Percentiles rank a stretch among this genome's conserved stretches.
phyloP scores from a whole-genome alignment of 2,329 filamentous ascomycete genomes.

The Monilinia aucupariae region DNA sequence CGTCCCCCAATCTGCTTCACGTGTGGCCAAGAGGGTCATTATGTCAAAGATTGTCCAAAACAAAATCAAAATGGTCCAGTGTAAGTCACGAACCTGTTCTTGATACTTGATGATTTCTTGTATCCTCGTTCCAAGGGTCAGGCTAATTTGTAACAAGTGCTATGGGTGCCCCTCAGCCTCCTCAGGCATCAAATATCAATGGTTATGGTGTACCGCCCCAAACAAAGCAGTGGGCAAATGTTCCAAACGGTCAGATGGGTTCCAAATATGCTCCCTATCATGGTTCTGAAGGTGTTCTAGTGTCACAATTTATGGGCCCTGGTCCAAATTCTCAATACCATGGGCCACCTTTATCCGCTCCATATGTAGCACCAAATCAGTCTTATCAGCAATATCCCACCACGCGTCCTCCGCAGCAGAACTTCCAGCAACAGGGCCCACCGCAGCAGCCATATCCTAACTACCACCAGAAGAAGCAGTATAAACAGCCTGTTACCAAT shows the following conservation, averaged over 20 bases:
- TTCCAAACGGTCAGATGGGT: slow-evolving; percentile 9
- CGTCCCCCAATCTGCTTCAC: slow-evolving; percentile 46
- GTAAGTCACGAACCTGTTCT: slow-evolving; percentile 40
- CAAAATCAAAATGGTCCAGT: slow-evolving; percentile 44
- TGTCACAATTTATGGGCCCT: slow-evolving; percentile 7
- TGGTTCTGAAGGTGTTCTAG: not conserved
- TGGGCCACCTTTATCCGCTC: slow-evolving; percentile 5
- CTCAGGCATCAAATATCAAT: slow-evolving; percentile 3
- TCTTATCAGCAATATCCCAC: slow-evolving; percentile 28
- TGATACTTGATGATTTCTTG: slow-evolving; percentile 3
- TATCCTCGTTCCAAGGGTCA: not conserved
- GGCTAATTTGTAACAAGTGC: slow-evolving; percentile 17
- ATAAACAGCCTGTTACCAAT: slow-evolving; percentile 18
- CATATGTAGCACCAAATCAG: slow-evolving; percentile 20
- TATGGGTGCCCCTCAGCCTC: slow-evolving; percentile 7
- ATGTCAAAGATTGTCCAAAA: slow-evolving; percentile 49
- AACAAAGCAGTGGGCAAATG: slow-evolving; percentile 18
- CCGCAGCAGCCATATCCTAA: slow-evolving; percentile 22
- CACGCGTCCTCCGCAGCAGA: slow-evolving; percentile 22
- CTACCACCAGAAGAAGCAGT: slow-evolving; percentile 27
- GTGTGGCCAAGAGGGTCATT: slow-evolving; percentile 48
- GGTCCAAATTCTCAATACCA: slow-evolving; percentile 6
- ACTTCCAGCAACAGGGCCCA: slow-evolving; percentile 19
- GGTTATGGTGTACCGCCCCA: slow-evolving; percentile 8
- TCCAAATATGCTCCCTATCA: slow-evolving; percentile 19